Conservation (phyloP, 2,329 filamentous ascomycete genomes). For the Penicillium brevicompactum region DNA sequence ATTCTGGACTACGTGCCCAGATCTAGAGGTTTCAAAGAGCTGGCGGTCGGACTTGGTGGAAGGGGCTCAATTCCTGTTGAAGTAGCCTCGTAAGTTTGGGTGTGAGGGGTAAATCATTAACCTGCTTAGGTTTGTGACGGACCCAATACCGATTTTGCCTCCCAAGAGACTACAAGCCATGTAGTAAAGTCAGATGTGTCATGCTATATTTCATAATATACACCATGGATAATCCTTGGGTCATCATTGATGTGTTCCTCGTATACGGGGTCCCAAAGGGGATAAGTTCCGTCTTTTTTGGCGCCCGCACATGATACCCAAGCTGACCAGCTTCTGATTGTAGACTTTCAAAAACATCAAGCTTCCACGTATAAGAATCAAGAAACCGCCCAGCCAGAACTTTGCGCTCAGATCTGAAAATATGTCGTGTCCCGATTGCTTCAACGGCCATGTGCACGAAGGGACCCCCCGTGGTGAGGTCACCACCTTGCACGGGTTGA, state of each 20-base stretch:
- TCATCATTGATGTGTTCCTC: too few relatives aligned
- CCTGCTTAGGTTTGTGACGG: too few relatives aligned
- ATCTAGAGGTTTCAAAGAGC: slow-evolving; percentile 29
- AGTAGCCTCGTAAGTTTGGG: not conserved
- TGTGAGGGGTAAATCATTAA: too few relatives aligned
- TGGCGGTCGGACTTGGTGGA: slow-evolving; percentile 34
- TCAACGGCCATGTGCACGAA: not conserved
- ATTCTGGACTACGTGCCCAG: slow-evolving; percentile 30
- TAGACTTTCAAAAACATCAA: not conserved
- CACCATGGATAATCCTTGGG: too few relatives aligned
- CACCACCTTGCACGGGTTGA: not conserved
- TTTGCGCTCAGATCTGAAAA: not conserved
- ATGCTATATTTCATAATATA: too few relatives aligned
- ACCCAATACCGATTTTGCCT: too few relatives aligned
- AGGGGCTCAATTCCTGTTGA: slow-evolving; percentile 8
- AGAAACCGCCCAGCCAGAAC: not conserved
- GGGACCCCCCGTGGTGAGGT: slow-evolving; percentile 3
- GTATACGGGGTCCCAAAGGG: not conserved
- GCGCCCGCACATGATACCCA: not conserved
- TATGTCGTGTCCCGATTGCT: slow-evolving; percentile 1
- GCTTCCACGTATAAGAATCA: not conserved
- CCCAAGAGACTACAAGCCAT: too few relatives aligned
- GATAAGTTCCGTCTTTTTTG: not conserved
- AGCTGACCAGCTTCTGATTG: not conserved
- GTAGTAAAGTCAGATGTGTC: too few relatives aligned